These are phyloP conservation scores for Yamadazyma nakazawae DNA, from an alignment of 805 yeast species.

Conservation along the genomic window DNA sequence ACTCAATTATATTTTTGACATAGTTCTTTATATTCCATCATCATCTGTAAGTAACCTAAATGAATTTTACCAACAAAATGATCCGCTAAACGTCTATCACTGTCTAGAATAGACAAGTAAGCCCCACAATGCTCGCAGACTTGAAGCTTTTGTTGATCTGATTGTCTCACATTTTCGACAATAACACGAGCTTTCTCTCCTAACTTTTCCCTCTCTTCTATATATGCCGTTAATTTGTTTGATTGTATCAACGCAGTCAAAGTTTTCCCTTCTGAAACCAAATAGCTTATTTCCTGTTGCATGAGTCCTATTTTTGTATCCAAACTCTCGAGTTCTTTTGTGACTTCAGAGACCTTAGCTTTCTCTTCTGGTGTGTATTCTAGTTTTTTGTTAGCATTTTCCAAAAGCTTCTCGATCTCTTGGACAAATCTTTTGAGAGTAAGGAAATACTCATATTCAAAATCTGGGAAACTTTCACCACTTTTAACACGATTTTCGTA, in stretches of 20 bases:
- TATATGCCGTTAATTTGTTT: conserved; percentile 42
- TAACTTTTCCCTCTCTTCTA: conserved; percentile 47
- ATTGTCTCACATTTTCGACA: conserved; percentile 73
- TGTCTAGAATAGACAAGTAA: conserved; percentile 77
- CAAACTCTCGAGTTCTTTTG: conserved; percentile 55
- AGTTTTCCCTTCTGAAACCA: conserved; percentile 49
- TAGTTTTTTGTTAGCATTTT: conserved; percentile 58
- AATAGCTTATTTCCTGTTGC: conserved; percentile 59
- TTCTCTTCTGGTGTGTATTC: conserved; percentile 75
- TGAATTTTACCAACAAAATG: conserved; percentile 89
- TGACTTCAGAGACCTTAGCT: conserved; percentile 51
- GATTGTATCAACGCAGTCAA: conserved; percentile 51
- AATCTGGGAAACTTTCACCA: conserved; percentile 47
- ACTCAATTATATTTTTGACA: conserved; percentile 7
- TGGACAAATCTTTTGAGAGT: conserved; percentile 52
- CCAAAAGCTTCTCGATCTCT: conserved; percentile 59
- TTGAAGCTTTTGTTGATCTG: conserved; percentile 86
- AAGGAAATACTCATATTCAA: conserved; percentile 47
- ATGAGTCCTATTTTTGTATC: conserved; percentile 64
- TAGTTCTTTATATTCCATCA: conserved; percentile 49
- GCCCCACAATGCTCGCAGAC: conserved; percentile 92
- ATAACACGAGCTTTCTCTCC: conserved; percentile 57
- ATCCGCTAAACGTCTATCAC: conserved; percentile 83
- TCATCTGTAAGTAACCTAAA: conserved; percentile 74
- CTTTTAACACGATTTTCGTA: conserved; percentile 51